Base-by-base conservation (phyloP, 2,329 filamentous ascomycete species). In the Stagonosporopsis chrysanthemi region DNA sequence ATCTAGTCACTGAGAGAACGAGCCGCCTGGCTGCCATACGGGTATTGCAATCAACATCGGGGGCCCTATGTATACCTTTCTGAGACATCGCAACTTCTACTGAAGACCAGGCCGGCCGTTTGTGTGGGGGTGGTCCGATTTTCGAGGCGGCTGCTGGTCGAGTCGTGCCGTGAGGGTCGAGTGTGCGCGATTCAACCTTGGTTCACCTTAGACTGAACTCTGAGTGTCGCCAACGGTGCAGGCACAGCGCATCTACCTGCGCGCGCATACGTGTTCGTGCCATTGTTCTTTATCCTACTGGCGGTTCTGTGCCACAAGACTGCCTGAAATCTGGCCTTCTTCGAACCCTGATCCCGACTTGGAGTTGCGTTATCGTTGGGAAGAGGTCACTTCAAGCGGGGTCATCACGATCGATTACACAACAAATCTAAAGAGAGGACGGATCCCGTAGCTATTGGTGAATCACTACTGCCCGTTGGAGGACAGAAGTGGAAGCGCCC, bases 391-490 rank as follows among this genome's bases (percentile, higher is more conserved):
- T 22, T 41, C 19, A 38, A 52, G 49, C 49, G 54, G 54, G 54
- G 49, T 52, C 17, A 22, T 39, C 19, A 12, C 48, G 23, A 52
- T 52, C 54, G 19, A 57, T 57, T 44, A 48, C 31, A 48, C 54
- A 26, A 43, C 17, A 44, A 22, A 17, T 12, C 42, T 48, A 43
- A 41, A 52, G 33, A 48, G 26, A 31, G 43, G 15, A 35, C n/a
- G 31, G 26, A 40, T 31, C 43, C 43, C 43, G 33, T 24, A 48
- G 24, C 23, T 26, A 48, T 36, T 52, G 43, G 38, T 52, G 54
- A 43, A 39, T 52, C 48, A 52, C 43, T 48, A 52, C 54, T 57
- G 43, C 48, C 39, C 36, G 43, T 48, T 28, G 44, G 48, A n/a
- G 39, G 29, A 40, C 11, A 31, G 24, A 52, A 23, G 54, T 33